phyloP scores from a whole-genome alignment of 768 basidiomycete species.

The Filobasidium floriforme region DNA sequence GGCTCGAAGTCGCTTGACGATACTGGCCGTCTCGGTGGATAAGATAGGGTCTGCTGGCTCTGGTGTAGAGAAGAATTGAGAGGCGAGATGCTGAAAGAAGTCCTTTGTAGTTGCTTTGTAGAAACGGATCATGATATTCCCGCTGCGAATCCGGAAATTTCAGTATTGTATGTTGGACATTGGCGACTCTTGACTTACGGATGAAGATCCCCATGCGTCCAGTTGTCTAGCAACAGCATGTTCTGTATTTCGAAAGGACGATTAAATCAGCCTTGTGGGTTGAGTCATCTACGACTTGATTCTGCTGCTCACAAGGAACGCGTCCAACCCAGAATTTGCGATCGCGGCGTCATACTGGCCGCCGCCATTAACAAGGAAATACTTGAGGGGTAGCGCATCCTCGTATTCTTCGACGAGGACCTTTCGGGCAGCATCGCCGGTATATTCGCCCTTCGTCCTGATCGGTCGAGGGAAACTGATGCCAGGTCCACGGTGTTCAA shows the following conservation, averaged over 20 bases:
- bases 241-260: constrained; percentile 53
- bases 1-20: constrained; percentile 63
- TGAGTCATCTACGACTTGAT: background rate
- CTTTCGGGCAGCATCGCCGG: constrained; percentile 25
- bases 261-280: background rate
- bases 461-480: constrained; percentile 81
- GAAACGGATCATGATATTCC: constrained; percentile 98
- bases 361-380: constrained; percentile 79
- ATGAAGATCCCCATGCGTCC: constrained; percentile 63
- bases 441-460: constrained; percentile 46
- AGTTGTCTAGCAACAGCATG: constrained; percentile 96
- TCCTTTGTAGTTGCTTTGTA: constrained; percentile 65
- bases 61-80: constrained; percentile 50
- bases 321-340: constrained; percentile 86
- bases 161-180: no score
- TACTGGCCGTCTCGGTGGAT: constrained; percentile 39
- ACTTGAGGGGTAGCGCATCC: constrained; percentile 80
- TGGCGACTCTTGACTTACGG: constrained; percentile 31
- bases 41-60: constrained; percentile 37
- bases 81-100: constrained; percentile 58
- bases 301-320: constrained; percentile 65
- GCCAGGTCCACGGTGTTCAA: constrained; percentile 62
- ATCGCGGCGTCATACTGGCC: constrained; percentile 83
- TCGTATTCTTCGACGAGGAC: constrained; percentile 87
- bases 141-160: constrained; percentile 47